These are phyloP conservation scores for Phytophthora hibernalis DNA, from an alignment of 352 stramenopile species.

Conservation along the genomic window DNA sequence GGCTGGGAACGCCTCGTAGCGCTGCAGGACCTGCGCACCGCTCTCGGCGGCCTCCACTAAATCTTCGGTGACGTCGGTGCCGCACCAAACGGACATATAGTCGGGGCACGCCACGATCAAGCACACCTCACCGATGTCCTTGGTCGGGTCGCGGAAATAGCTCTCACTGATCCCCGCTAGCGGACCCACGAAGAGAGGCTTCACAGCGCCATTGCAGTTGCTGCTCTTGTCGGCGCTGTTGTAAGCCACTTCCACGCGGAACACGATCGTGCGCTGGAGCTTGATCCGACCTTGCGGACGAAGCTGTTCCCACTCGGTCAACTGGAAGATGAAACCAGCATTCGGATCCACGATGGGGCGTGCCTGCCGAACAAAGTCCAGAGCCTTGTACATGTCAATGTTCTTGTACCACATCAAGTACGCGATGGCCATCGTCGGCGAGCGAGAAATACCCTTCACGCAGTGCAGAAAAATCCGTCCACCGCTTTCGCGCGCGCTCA, in stretches of 20 bases:
- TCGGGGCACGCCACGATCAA: conserved; percentile 79
- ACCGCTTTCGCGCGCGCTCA: conserved; percentile 65
- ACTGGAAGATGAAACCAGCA: conserved; percentile 89
- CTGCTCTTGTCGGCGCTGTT: conserved; percentile 46
- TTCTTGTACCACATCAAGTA: conserved; percentile 92
- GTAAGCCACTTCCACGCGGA: conserved; percentile 69
- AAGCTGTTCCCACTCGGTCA: conserved; percentile 89
- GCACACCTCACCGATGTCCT: conserved; percentile 62
- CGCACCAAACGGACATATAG: conserved; percentile 88
- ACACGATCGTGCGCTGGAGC: conserved; percentile 65
- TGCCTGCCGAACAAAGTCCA: conserved; percentile 81
- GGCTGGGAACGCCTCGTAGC: conserved; percentile 74
- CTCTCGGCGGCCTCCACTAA: conserved; percentile 68
- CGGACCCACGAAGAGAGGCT: conserved; percentile 67
- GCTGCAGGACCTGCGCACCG: conserved; percentile 71
- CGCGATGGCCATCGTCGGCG: conserved; percentile 88
- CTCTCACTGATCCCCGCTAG: conserved; percentile 54
- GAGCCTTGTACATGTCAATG: conserved; percentile 80
- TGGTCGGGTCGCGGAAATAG: conserved; percentile 62
- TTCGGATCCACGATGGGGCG: conserved; percentile 87
- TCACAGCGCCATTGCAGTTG: conserved; percentile 33
- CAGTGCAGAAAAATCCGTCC: conserved; percentile 90
- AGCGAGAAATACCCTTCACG: conserved; percentile 90
- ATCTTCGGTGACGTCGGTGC: conserved; percentile 53
- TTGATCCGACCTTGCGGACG: conserved; percentile 57